These are phyloP conservation scores for Pichia sp. DNA, from an alignment of 1,139 yeast genomes.

Conservation along the genomic window DNA sequence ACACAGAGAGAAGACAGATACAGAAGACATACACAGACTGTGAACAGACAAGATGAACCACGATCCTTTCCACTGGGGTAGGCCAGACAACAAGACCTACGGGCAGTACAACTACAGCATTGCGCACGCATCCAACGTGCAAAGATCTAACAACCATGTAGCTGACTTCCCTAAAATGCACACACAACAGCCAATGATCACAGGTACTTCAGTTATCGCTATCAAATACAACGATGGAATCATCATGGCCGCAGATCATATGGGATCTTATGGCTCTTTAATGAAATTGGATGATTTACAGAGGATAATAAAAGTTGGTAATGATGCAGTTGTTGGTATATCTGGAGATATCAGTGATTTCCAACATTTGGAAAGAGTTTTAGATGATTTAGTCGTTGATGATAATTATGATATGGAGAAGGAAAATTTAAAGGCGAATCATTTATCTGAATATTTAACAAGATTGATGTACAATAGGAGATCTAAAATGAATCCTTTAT, in stretches of 20 bases:
- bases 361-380: constrained; percentile 68
- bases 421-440: constrained; percentile 66
- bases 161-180: constrained; percentile 60
- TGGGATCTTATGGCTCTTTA: constrained; percentile 91
- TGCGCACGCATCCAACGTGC: constrained; percentile 44
- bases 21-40: background rate
- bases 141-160: constrained; percentile 19
- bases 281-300: constrained; percentile 81
- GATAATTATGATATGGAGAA: constrained; percentile 77
- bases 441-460: constrained; percentile 81
- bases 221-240: constrained; percentile 87
- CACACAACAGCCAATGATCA: constrained; percentile 90
- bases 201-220: constrained; percentile 93
- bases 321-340: constrained; percentile 81
- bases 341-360: constrained; percentile 95
- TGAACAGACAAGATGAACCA: constrained; percentile 60
- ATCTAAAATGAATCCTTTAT: constrained; percentile 87
- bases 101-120: constrained; percentile 71
- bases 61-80: constrained; percentile 94
- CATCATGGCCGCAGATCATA: constrained; percentile 88
- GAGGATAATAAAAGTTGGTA: constrained; percentile 76
- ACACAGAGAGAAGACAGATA: background rate
- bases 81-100: constrained; percentile 76
- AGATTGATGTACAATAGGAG: constrained; percentile 82
- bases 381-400: constrained; percentile 72